These are phyloP conservation scores for Chaetomiaceae sp. DNA, from an alignment of 2,329 filamentous ascomycete species.

Conservation along the genomic window DNA sequence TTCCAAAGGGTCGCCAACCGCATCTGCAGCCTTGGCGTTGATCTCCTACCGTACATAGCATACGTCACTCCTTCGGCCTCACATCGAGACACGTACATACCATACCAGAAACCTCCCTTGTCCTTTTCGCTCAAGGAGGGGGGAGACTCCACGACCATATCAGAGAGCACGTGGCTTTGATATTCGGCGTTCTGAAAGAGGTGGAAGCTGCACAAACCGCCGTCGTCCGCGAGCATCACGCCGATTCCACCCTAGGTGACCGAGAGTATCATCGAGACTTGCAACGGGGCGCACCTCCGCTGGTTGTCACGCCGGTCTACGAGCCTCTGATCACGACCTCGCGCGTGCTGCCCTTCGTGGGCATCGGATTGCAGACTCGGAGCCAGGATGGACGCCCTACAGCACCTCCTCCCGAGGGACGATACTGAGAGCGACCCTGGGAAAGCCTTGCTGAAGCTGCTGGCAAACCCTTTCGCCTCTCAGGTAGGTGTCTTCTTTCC, in stretches of 20 bases:
- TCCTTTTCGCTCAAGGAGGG: background rate
- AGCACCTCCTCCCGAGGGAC: slow-evolving; percentile 16
- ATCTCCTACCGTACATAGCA: background rate
- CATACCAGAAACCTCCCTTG: background rate
- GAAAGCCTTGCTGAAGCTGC: slow-evolving; percentile 33
- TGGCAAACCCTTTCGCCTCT: slow-evolving; percentile 48
- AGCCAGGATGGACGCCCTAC: slow-evolving; percentile 12
- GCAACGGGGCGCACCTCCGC: no score
- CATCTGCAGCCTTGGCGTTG: slow-evolving; percentile 13
- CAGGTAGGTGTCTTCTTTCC: slow-evolving; percentile 34
- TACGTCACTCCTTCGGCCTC: slow-evolving; percentile 13
- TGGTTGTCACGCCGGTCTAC: background rate
- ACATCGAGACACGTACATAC: background rate
- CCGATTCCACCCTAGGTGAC: no score
- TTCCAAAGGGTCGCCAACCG: background rate
- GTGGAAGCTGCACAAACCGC: background rate
- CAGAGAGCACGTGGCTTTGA: background rate
- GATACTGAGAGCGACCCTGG: slow-evolving; percentile 13
- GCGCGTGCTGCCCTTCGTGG: slow-evolving; percentile 14
- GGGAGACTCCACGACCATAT: background rate
- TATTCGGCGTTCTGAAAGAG: background rate
- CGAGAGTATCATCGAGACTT: background rate
- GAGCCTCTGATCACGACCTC: background rate
- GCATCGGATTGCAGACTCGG: background rate
- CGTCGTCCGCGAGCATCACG: background rate